A percentile compares a stretch with the other conserved stretches of the same genome.
Evolutionary conservation across 2,329 filamentous ascomycete genomes (phyloP).

Genomic region (Fulvia fulva): DNA sequence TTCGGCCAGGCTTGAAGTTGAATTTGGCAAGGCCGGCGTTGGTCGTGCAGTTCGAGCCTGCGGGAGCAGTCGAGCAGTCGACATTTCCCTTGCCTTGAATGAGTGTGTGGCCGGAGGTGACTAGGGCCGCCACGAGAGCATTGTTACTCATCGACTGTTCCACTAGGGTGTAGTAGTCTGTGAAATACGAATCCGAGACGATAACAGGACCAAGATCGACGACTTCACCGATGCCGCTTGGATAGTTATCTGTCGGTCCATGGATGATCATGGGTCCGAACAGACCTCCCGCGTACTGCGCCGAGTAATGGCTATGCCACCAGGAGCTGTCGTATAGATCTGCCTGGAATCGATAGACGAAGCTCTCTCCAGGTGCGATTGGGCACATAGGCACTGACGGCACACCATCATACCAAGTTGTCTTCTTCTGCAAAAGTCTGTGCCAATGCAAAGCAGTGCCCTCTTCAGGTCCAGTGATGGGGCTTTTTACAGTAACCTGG

Average conservation of each 20-base stretch:
- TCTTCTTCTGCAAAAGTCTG: conserved; percentile 34
- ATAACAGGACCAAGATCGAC: conserved; percentile 34
- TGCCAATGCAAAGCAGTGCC: conserved; percentile 43
- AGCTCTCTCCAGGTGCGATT: conserved; percentile 39
- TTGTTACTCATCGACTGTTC: conserved; percentile 27
- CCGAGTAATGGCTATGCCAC: conserved; percentile 40
- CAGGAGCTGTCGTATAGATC: conserved; percentile 34
- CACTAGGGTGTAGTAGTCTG: conserved; percentile 28
- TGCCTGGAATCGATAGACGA: conserved; percentile 40
- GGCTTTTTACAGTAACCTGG: conserved; percentile 32
- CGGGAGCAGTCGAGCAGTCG: conserved; percentile 28
- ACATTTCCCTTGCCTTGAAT: conserved; percentile 31
- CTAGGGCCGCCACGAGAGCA: conserved; percentile 17
- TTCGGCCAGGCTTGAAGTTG: conserved; percentile 33
- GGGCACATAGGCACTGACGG: conserved; percentile 40
- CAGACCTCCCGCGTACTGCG: conserved; percentile 32
- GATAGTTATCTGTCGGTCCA: conserved; percentile 26
- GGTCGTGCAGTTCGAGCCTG: conserved; percentile 27
- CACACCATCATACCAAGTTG: conserved; percentile 42
- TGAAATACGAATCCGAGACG: conserved; percentile 38
- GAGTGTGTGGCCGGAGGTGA: conserved; percentile 26
- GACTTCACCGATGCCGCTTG: conserved; percentile 29
- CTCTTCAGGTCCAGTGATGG: conserved; percentile 21
- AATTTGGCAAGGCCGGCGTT: conserved; percentile 32
- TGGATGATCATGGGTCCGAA: conserved; percentile 32